Conservation (phyloP, 2,329 filamentous ascomycete genomes). For the Trichoderma endophyticum region DNA sequence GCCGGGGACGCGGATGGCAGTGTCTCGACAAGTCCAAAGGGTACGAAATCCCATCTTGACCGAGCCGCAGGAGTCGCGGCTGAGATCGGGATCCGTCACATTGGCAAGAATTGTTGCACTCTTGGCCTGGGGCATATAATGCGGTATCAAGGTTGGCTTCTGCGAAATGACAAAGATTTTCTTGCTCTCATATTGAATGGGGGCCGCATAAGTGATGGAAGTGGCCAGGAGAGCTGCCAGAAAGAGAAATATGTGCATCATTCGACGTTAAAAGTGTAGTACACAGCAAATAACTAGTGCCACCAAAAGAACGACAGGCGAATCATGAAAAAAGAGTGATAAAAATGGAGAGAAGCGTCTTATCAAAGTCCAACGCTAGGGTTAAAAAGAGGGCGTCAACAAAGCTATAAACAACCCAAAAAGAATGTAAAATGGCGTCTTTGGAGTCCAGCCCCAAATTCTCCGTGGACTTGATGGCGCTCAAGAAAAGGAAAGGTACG, state of each 20-base stretch:
- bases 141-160: background rate
- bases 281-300: background rate
- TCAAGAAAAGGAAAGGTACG: background rate
- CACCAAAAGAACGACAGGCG: background rate
- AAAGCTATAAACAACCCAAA: background rate
- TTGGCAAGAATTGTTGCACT: constrained; percentile 16
- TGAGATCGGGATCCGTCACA: constrained; percentile 20
- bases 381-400: background rate
- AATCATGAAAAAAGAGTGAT: background rate
- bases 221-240: background rate
- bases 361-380: background rate
- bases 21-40: constrained; percentile 24
- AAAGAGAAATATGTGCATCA: background rate
- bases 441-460: constrained; percentile 7
- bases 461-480: background rate
- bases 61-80: constrained; percentile 22
- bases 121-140: constrained; percentile 16
- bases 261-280: background rate
- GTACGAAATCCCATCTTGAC: constrained; percentile 20
- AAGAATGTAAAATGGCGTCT: background rate
- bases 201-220: background rate
- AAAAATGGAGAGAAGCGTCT: background rate
- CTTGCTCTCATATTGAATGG: background rate
- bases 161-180: background rate
- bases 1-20: constrained; percentile 5